These are phyloP conservation scores for Apiospora saccharicola DNA, from an alignment of 2,329 filamentous ascomycete species.

Conservation along the genomic window DNA sequence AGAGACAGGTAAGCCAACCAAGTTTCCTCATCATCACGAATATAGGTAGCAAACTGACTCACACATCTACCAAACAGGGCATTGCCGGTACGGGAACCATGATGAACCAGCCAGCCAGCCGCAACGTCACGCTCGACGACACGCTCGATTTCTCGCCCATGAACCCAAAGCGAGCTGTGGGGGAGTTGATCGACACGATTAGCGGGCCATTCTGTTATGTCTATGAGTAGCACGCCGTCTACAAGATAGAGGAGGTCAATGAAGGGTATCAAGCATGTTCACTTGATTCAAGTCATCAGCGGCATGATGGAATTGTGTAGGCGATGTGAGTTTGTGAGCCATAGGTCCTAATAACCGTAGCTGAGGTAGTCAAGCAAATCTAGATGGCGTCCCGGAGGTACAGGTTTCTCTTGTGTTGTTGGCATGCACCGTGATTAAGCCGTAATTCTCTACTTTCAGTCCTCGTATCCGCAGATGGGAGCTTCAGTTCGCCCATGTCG, in stretches of 20 bases:
- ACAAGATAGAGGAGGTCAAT: neutral
- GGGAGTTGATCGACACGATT: slow-evolving; percentile 49
- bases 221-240: slow-evolving; percentile 42
- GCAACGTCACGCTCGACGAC: slow-evolving; percentile 52
- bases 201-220: slow-evolving; percentile 54
- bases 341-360: neutral
- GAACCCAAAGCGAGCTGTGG: slow-evolving; percentile 37
- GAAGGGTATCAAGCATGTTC: neutral
- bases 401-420: neutral
- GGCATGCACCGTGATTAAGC: too few relatives aligned
- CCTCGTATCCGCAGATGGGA: too few relatives aligned
- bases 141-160: slow-evolving; percentile 39
- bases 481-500: too few relatives aligned
- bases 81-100: slow-evolving; percentile 52
- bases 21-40: neutral
- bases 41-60: neutral
- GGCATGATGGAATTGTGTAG: neutral
- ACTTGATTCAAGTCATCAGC: neutral
- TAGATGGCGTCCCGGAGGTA: neutral
- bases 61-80: slow-evolving; percentile 35
- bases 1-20: slow-evolving; percentile 41
- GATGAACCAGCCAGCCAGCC: slow-evolving; percentile 48
- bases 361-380: neutral
- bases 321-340: too few relatives aligned
- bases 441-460: too few relatives aligned